Percentiles rank a stretch among this genome's conserved stretches.
These are phyloP conservation scores for Phytophthora brassicae DNA, from an alignment of 352 stramenopile species.

Conservation along the genomic window DNA sequence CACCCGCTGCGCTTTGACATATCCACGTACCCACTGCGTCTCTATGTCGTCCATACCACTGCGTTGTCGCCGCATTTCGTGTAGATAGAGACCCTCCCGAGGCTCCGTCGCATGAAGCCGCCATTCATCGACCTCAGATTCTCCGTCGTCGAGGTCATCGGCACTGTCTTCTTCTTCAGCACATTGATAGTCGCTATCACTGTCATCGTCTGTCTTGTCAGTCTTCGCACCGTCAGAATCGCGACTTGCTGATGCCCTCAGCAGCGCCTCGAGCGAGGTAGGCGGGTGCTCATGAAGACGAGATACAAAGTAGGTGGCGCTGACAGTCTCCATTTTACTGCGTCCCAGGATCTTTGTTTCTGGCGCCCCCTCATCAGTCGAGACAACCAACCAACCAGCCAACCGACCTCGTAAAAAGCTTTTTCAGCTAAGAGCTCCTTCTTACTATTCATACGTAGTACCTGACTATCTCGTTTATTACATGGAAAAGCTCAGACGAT, in stretches of 20 bases:
- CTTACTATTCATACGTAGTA: too few relatives aligned
- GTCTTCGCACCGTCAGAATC: background rate
- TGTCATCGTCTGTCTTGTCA: conserved; percentile 14
- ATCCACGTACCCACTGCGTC: conserved; percentile 24
- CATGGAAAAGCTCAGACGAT: conserved; percentile 26
- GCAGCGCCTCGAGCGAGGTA: conserved; percentile 20
- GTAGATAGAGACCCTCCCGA: conserved; percentile 27
- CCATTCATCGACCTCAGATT: conserved; percentile 39
- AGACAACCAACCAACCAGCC: too few relatives aligned
- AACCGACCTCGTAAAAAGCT: too few relatives aligned
- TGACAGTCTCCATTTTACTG: conserved; percentile 6
- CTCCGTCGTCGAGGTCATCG: conserved; percentile 21
- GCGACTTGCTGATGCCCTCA: conserved; percentile 8
- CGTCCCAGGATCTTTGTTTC: conserved; percentile 1
- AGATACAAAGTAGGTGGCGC: conserved; percentile 15
- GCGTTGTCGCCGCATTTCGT: conserved; percentile 30
- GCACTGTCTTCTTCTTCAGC: conserved; percentile 16
- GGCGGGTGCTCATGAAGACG: conserved; percentile 17
- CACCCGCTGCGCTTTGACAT: conserved; percentile 28
- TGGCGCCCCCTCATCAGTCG: conserved; percentile 12
- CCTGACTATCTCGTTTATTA: too few relatives aligned
- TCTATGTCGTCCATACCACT: conserved; percentile 28
- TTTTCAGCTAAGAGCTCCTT: conserved; percentile 5
- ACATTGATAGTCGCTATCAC: conserved; percentile 26
- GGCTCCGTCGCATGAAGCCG: conserved; percentile 23